Evolutionary conservation across 139 green algal species (phyloP), one percentile per base, ranked within the genome.

Genomic region (Prasinococcaceae sp.): DNA sequence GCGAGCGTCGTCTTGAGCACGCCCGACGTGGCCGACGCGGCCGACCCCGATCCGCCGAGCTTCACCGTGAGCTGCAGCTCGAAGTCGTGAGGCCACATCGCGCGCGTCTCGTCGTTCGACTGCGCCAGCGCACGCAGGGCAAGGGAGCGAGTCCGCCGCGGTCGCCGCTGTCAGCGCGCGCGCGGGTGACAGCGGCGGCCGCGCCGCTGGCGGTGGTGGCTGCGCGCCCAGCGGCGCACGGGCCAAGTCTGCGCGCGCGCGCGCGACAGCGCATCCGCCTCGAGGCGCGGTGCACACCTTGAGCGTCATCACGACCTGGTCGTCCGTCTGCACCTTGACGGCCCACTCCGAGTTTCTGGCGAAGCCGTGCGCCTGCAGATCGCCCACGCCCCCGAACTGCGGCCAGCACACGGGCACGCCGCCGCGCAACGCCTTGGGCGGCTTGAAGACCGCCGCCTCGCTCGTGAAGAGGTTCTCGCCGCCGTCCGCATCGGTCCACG

Each of bases 361-460:
- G 52, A 70, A 76, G 0, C 68, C 68, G 41, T 76, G 68, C 47
- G 61, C 48, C n/a, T 40, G 29, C 49, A 73, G 49, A 19, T 38
- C 46, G 5, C 60, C 68, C 6, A 69, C 41, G 6, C 61, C 44
- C 20, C 53, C 45, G 49, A 76, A 76, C 67, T 75, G 68, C 20
- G 68, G 68, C 25, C 70, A 76, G 53, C 68, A 76, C 2, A 76
- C 51, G 23, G 68, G 68, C 9, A 76, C 60, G 14, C 68, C 68
- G 1, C 68, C 68, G 17, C 68, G 55, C 10, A 76, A 74, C 2
- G 68, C 63, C 29, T 73, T 73, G 16, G 64, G 58, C 4, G 65
- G 65, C 39, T 73, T 64, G 19, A 76, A 73, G 8, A 72, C 45
- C 26, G 64, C 68, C 47, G 54, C 54, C 10, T 50, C 55, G 47